Conservation (phyloP, 345 rosid genomes). For the Arabidopsis suecica region DNA sequence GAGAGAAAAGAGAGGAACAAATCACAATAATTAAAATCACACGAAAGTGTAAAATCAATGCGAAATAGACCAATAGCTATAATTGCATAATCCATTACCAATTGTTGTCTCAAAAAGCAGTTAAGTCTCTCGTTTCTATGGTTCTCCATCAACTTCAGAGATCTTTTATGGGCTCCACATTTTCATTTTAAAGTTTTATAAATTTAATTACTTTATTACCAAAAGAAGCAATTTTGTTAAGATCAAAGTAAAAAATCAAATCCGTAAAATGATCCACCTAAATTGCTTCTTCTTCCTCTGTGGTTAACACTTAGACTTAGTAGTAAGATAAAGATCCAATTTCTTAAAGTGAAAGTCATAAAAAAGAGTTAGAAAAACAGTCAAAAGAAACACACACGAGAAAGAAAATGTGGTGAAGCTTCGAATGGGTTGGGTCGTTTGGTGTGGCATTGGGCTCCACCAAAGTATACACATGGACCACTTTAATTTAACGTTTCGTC, state of each 20-base stretch:
- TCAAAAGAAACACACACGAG: slow-evolving; percentile 32
- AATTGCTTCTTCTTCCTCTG: background rate
- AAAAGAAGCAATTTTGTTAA: background rate
- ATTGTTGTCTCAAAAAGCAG: slow-evolving; percentile 14
- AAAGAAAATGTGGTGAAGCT: slow-evolving; percentile 34
- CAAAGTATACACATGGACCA: slow-evolving; percentile 35
- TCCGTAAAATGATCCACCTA: background rate
- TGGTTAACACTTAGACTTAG: slow-evolving; percentile 18
- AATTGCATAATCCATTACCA: slow-evolving; percentile 26
- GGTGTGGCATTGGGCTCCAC: slow-evolving; percentile 39
- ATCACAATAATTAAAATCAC: background rate
- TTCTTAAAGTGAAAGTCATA: slow-evolving; percentile 12
- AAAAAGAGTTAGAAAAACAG: slow-evolving; percentile 2
- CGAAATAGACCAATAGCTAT: slow-evolving; percentile 17
- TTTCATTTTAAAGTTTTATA: background rate
- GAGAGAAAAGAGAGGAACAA: background rate
- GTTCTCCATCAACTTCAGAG: slow-evolving; percentile 7
- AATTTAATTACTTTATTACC: background rate
- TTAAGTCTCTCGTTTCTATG: slow-evolving; percentile 19
- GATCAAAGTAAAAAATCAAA: background rate
- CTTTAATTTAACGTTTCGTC: slow-evolving; percentile 19
- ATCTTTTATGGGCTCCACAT: slow-evolving; percentile 21
- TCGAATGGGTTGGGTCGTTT: slow-evolving; percentile 28
- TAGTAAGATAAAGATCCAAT: slow-evolving; percentile 22
- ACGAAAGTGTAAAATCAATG: slow-evolving; percentile 17